A percentile compares a stretch with the other conserved stretches of the same genome.
These are phyloP conservation scores for Eucommia ulmoides DNA, from an alignment of 257 asterid genomes.

Conservation along the genomic window DNA sequence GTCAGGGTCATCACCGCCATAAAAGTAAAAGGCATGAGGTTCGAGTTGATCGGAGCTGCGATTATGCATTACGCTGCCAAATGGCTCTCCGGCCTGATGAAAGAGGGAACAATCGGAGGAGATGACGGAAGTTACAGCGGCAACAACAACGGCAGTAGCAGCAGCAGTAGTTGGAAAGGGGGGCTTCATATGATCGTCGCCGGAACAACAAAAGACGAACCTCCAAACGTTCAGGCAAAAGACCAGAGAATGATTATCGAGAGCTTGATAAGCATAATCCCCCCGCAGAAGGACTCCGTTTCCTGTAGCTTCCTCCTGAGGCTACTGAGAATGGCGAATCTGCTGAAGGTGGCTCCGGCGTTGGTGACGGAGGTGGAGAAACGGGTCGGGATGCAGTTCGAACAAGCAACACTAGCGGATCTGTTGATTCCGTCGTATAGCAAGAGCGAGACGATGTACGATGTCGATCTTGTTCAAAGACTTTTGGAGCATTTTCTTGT, in stretches of 20 bases:
- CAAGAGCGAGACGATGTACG: slow-evolving; percentile 55
- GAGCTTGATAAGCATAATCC: slow-evolving; percentile 86
- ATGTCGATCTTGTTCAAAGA: slow-evolving; percentile 88
- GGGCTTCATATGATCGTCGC: neutral
- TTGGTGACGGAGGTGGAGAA: slow-evolving; percentile 83
- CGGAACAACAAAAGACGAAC: slow-evolving; percentile 26
- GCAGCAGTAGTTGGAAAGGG: neutral
- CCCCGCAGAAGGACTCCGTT: slow-evolving; percentile 76
- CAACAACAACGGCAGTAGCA: neutral
- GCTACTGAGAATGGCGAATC: slow-evolving; percentile 60
- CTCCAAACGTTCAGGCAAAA: slow-evolving; percentile 39
- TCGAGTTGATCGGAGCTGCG: neutral
- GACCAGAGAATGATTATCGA: slow-evolving; percentile 81
- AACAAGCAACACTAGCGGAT: slow-evolving; percentile 69
- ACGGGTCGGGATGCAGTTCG: slow-evolving; percentile 90
- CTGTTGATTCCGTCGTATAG: slow-evolving; percentile 61
- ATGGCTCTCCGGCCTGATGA: slow-evolving; percentile 22
- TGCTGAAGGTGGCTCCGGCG: slow-evolving; percentile 86
- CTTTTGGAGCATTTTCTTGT: slow-evolving; percentile 82
- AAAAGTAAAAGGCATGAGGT: neutral
- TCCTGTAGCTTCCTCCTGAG: slow-evolving; percentile 80
- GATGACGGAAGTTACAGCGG: slow-evolving; percentile 6
- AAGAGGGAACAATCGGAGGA: neutral
- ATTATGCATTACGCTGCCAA: neutral
- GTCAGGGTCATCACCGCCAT: neutral